phyloP scores from a whole-genome alignment of 1,284 basidiomycete genomes.

The Pseudozyma flocculosa region DNA sequence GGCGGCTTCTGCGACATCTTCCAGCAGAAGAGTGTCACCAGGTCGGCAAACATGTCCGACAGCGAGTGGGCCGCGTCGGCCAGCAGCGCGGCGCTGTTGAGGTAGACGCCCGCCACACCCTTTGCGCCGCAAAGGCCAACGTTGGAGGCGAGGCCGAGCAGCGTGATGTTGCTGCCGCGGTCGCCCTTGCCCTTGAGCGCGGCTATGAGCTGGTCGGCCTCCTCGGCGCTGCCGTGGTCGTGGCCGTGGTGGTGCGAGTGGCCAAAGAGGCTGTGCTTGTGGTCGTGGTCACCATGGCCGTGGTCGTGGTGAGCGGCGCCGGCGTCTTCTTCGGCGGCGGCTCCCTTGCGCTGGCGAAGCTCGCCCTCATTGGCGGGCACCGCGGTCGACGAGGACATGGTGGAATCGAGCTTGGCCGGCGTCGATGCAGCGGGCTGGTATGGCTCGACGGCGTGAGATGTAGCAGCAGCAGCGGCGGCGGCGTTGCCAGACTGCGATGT shows the following conservation, averaged over 20 bases:
- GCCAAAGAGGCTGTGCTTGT: conserved; percentile 8
- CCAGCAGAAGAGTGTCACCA: conserved; percentile 91
- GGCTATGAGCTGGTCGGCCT: conserved; percentile 54
- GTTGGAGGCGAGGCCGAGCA: conserved; percentile 76
- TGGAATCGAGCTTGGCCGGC: conserved; percentile 3
- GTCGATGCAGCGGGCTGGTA: no score
- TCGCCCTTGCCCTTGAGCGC: conserved; percentile 50
- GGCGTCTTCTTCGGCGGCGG: conserved; percentile 6
- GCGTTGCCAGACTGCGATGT: not conserved
- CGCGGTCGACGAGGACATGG: no score
- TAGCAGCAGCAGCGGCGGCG: no score
- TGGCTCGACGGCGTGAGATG: no score
- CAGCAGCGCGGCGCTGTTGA: conserved; percentile 82
- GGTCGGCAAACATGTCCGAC: conserved; percentile 81
- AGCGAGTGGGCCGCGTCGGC: conserved; percentile 95
- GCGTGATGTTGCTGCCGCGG: conserved; percentile 58
- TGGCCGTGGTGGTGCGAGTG: conserved; percentile 52
- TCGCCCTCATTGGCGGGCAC: not conserved
- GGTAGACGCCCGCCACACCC: conserved; percentile 63
- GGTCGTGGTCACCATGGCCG: conserved; percentile 10
- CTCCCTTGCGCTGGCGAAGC: conserved; percentile 14
- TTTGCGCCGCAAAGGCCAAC: conserved; percentile 79
- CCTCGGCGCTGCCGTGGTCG: conserved; percentile 54
- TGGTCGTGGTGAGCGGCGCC: conserved; percentile 4
- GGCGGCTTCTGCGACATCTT: conserved; percentile 78